A percentile compares a stretch with the other conserved stretches of the same genome.
Conservation (phyloP, 805 yeast species). For the Schwanniomyces polymorphus region DNA sequence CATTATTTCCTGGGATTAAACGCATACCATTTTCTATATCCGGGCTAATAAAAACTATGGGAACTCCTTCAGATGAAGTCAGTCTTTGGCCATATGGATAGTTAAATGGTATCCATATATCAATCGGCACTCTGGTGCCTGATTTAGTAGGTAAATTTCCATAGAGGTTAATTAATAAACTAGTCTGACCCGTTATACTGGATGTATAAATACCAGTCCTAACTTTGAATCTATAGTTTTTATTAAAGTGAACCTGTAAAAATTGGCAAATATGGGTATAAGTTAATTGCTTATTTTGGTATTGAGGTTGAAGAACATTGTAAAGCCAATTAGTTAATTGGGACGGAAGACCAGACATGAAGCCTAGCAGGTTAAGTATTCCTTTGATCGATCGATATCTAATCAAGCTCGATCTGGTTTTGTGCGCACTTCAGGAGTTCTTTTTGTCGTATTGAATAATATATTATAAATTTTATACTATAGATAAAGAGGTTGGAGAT, state of each 20-base stretch:
- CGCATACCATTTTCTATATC: conserved; percentile 40
- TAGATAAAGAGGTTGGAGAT: background rate
- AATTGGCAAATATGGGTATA: conserved; percentile 64
- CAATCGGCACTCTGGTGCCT: conserved; percentile 46
- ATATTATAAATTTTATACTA: background rate
- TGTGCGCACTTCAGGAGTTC: background rate
- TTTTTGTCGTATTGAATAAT: background rate
- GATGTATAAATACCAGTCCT: conserved; percentile 60
- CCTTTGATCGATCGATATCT: background rate
- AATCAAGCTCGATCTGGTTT: background rate
- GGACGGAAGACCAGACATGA: conserved; percentile 24
- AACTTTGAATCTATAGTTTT: conserved; percentile 50
- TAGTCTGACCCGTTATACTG: conserved; percentile 55
- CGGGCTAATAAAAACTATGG: conserved; percentile 63
- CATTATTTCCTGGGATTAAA: conserved; percentile 59
- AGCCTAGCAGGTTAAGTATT: background rate
- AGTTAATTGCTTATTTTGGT: conserved; percentile 53
- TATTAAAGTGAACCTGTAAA: conserved; percentile 45
- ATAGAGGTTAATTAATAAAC: conserved; percentile 60
- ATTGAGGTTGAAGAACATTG: conserved; percentile 50
- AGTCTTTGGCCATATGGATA: conserved; percentile 52
- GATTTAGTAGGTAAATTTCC: conserved; percentile 51
- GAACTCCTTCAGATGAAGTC: conserved; percentile 41
- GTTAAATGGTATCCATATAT: conserved; percentile 72
- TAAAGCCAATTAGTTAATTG: conserved; percentile 41